Evolutionary conservation across 176 grass and related monocot genomes (phyloP), one percentile per base, ranked within the genome.

Genomic region (Phyllostachys edulis): DNA sequence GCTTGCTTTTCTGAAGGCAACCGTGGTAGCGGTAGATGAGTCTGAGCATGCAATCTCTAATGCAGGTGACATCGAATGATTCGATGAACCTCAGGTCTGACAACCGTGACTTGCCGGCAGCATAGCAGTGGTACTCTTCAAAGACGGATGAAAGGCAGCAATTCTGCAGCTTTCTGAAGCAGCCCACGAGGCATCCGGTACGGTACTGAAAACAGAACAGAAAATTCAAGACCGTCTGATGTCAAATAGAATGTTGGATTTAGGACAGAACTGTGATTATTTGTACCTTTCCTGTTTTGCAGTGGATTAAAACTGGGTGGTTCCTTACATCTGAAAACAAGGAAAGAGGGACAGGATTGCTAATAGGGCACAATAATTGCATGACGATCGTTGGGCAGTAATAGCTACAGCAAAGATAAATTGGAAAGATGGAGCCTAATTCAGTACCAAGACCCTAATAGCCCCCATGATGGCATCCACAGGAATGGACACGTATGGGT

Each of bases 231-330:
- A 84, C 20, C 15, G 42, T 70, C n/a, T 27, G 10, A 40, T 17
- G 49, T 64, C 37, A 20, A 49, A 32, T 17, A 74, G 16, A 66
- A 55, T 17, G 5, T 70, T 49, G 10, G 44, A 62, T 37, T 57
- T 37, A 60, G 0, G 59, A 57, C 7, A 69, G 18, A 60, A 42
- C 44, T n/a, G 15, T 52, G 77, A 44, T 74, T 83, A 24, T 78
- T 52, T 0, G 36, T 89, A 92, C 92, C 92, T 92, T 92, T 74
- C 90, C 90, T 79, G 87, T 76, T 62, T 94, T 94, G 90, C 90
- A 90, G 71, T 94, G 92, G 87, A 92, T 90, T 67, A 94, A 67
- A 81, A 94, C 51, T 49, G 90, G 92, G 61, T 94, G 87, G 39
- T 94, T 90, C 69, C 92, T 92, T 80, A 92, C 62, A 83, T 92